Evolutionary conservation across 1,284 basidiomycete genomes (phyloP).

Genomic region (Anthracocystis walkeri): DNA sequence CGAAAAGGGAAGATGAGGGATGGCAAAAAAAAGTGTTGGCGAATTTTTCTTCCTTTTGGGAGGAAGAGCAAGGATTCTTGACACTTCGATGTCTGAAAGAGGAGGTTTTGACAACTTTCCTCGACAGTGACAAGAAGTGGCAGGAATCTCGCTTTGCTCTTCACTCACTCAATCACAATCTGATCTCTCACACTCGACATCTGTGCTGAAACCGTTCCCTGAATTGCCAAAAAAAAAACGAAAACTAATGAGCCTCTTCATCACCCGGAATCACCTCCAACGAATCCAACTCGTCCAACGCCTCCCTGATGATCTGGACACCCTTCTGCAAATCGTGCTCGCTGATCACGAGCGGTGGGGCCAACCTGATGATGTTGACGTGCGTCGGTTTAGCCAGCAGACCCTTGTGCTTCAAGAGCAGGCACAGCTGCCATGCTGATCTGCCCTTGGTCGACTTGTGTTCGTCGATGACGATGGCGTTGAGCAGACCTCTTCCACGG

Average conservation of each 20-base stretch:
- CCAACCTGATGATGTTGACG: constrained; percentile 94
- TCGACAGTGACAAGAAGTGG: too few species aligned
- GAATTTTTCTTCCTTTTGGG: too few species aligned
- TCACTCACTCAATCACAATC: too few species aligned
- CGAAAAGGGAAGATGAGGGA: too few species aligned
- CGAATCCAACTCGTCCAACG: constrained; percentile 81
- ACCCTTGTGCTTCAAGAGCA: constrained; percentile 89
- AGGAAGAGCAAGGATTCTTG: too few species aligned
- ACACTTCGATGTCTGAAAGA: too few species aligned
- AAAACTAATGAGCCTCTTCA: constrained; percentile 20
- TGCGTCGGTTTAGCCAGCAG: constrained; percentile 96
- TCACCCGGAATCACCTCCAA: constrained; percentile 65
- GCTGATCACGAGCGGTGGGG: constrained; percentile 91
- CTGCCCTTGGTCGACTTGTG: constrained; percentile 79
- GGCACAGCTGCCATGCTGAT: constrained; percentile 94
- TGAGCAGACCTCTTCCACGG: constrained; percentile 87
- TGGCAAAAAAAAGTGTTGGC: too few species aligned
- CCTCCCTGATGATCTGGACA: constrained; percentile 81
- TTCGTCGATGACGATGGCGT: constrained; percentile 95
- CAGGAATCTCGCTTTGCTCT: too few species aligned
- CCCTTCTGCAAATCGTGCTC: constrained; percentile 84
- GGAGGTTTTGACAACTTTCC: too few species aligned
- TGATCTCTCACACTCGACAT: too few species aligned
- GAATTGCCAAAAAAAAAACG: constrained; percentile 12
- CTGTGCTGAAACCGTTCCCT: neutral